Base-by-base conservation (phyloP, 495 filamentous ascomycete genomes). In the Patellaria atrata region DNA sequence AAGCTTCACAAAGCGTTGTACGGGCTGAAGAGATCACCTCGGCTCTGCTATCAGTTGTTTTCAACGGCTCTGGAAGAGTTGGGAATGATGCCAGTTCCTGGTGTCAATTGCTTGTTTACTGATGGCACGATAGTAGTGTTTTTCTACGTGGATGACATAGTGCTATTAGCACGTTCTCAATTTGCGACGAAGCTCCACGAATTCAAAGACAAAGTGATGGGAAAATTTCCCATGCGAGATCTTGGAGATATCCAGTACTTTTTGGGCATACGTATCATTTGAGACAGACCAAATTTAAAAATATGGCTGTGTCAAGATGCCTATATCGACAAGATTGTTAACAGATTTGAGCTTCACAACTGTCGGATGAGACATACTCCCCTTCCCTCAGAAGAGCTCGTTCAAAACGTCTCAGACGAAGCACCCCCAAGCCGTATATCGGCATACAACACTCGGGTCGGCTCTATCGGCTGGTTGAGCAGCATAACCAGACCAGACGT, bases 111-210 rank as follows among this genome's bases (percentile, higher is more conserved):
- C 32, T 21, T 42, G n/a, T 42, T 5, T 20, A 37, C 1, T 1
- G 37, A 23, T 22, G 13, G 37, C 3, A 22, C 15, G 11, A 27
- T 43, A 13, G 18, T 43, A 9, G 27, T 37, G 13, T 37, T 43
- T 20, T 43, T 43, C 33, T 37, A 37, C 18, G 20, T 43, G 24
- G 33, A 37, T 21, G 33, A 43, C 27, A 43, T 43, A 19, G 25
- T 41, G 8, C 31, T 41, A 10, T 13, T 41, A 25, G 40, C 23
- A 24, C n/a, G 25, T n/a, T 20, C 11, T 34, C 10, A 19, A 3
- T 2, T 34, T 22, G 13, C 28, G 1, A 5, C 17, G 5, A 18
- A 6, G 3, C 15, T 10, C 14, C 11, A 17, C 5, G 4, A 27
- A 11, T 41, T 34, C 18, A 12, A 41, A 14, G 7, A 13, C 3